Base-by-base conservation (phyloP, 2,329 filamentous ascomycete species). In the Colletotrichum sp. region DNA sequence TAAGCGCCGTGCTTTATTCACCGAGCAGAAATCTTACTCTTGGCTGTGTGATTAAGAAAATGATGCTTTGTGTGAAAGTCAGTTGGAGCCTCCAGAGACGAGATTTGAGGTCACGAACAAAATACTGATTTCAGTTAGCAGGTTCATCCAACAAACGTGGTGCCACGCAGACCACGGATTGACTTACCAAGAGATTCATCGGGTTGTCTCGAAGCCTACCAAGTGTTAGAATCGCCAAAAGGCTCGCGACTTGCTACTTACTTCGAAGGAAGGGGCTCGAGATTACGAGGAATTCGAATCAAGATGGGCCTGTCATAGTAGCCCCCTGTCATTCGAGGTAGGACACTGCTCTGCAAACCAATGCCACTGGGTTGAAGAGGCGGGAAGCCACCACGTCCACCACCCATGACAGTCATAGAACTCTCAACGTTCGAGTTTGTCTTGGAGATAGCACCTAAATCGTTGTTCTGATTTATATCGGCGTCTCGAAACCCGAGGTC, bases 31-130 rank as follows among this genome's bases (percentile, higher is more conserved):
- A 26, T 82, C 79, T 92, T 82, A 85, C 87, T 92, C 76, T 92
- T 91, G 9, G 94, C 94, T 5, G 95, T 97, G 83, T 97, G 94
- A 79, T 96, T 95, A 75, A 97, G 88, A 81, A 97, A 92, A 80
- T 92, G 90, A 78, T 91, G 89, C 84, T 87, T 79, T 64, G 75
- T 79, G 4, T 9, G 18, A n/a, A 16, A 7, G 24, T 66, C 12
- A 66, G 24, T 74, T 78, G 55, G 59, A 52, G 16, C 59, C 28
- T 69, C 63, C 60, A 74, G 18, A 18, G 69, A 57, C 30, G 13
- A 39, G 26, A 57, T 57, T 30, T 26, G 28, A 13, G 32, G 18
- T 10, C 72, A 80, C 87, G 81, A 82, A 88, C 87, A 78, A 90
- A 90, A 78, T 90, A 90, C 87, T 89, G 72, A 57, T 12, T 32